These are phyloP conservation scores for Pythium dissotocum DNA, from an alignment of 352 stramenopile species.

Conservation along the genomic window DNA sequence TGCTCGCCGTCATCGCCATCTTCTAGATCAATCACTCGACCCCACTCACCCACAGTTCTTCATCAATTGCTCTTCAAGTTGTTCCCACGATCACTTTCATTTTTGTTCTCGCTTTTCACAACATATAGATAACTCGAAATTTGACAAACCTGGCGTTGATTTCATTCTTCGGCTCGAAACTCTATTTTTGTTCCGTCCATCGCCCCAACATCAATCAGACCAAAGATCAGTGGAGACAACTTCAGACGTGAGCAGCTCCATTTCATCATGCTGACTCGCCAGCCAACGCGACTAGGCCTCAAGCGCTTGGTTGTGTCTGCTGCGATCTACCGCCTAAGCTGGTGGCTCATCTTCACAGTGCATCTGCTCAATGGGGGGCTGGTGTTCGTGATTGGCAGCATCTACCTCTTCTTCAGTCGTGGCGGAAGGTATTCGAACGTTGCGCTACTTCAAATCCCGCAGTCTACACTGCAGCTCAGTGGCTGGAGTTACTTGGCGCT, in stretches of 20 bases:
- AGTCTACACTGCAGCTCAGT: not conserved
- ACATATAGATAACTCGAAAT: too few relatives aligned
- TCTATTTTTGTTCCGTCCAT: too few relatives aligned
- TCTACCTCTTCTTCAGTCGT: not conserved
- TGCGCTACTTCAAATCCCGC: not conserved
- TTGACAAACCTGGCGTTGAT: too few relatives aligned
- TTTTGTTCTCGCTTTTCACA: too few relatives aligned
- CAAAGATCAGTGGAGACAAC: not conserved
- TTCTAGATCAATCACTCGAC: not conserved
- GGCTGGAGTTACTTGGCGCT: not conserved
- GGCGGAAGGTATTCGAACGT: not conserved
- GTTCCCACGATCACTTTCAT: not conserved
- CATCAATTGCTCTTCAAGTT: not conserved
- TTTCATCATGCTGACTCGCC: not conserved
- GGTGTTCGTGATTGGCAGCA: not conserved
- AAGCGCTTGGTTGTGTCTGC: slow-evolving; percentile 4
- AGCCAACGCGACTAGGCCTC: not conserved
- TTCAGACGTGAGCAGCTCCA: not conserved
- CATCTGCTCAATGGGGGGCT: slow-evolving; percentile 1
- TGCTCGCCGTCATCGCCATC: slow-evolving; percentile 13
- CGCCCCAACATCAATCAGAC: too few relatives aligned
- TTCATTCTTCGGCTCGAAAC: too few relatives aligned
- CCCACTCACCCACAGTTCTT: not conserved
- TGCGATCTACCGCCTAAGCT: not conserved
- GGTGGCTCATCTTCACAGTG: not conserved